Evolutionary conservation across 768 basidiomycete species (phyloP).

Genomic region (Phanerochaete sordida): DNA sequence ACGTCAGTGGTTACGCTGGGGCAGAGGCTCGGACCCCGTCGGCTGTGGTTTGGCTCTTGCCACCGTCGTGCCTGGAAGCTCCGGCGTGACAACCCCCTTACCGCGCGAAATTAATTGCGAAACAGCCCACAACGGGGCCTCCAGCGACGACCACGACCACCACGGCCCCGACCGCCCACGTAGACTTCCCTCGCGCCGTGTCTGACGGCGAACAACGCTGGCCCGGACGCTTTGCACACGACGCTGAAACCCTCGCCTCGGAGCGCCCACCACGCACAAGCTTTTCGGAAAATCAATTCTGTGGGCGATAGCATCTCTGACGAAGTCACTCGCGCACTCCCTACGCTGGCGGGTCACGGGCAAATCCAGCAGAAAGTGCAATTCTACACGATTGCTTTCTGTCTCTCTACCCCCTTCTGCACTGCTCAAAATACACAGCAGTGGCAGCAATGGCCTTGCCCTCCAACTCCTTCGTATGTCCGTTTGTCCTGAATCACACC

Average conservation of each 20-base stretch:
- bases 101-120: background rate
- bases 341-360: background rate
- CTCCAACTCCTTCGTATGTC: background rate
- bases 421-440: background rate
- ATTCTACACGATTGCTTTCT: background rate
- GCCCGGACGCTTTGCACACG: background rate
- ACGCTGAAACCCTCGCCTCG: background rate
- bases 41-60: constrained; percentile 1
- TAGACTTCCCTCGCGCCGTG: background rate
- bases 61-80: background rate
- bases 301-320: background rate
- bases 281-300: constrained; percentile 3
- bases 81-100: constrained; percentile 4
- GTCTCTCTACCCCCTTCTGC: background rate
- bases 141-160: background rate
- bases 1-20: background rate
- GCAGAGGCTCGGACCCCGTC: background rate
- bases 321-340: background rate
- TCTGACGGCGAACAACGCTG: background rate
- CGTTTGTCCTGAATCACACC: background rate
- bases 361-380: background rate
- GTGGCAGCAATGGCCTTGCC: background rate
- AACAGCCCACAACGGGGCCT: background rate
- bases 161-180: background rate
- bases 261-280: background rate